Evolutionary conservation across 371 early-diverging fungal genomes (phyloP).

Genomic region (Blakeslea trispora): DNA sequence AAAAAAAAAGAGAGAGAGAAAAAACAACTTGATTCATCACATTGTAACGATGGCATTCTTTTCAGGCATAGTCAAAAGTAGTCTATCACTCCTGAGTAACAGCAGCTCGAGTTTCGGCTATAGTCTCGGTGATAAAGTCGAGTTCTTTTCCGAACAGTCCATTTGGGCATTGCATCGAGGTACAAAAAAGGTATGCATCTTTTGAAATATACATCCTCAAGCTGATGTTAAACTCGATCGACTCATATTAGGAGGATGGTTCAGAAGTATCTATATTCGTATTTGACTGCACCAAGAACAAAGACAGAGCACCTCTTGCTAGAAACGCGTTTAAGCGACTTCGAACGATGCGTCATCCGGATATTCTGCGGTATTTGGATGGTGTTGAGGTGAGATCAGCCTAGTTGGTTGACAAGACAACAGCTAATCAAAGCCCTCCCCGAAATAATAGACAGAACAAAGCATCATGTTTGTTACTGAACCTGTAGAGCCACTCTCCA

Average conservation of each 20-base stretch:
- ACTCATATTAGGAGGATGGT: constrained; percentile 64
- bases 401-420: not conserved
- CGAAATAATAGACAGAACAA: constrained; percentile 65
- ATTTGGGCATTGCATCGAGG: constrained; percentile 83
- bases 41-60: constrained; percentile 61
- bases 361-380: constrained; percentile 80
- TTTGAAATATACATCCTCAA: too few species aligned
- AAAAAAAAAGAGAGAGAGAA: too few species aligned
- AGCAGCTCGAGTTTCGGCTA: constrained; percentile 76
- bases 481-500: constrained; percentile 72
- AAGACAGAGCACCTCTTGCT: constrained; percentile 76
- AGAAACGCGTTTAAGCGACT: constrained; percentile 85
- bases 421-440: not conserved
- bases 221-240: too few species aligned
- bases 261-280: constrained; percentile 85
- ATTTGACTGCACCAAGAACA: constrained; percentile 72
- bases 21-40: too few species aligned
- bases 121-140: constrained; percentile 70
- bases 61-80: constrained; percentile 67
- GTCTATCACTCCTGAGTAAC: constrained; percentile 72
- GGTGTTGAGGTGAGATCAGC: constrained; percentile 72
- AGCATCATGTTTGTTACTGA: constrained; percentile 94
- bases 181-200: constrained; percentile 76
- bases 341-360: constrained; percentile 91
- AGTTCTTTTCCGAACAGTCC: constrained; percentile 60